Base-by-base conservation (phyloP, 129 eudicot species). In the Artemisia argyi region DNA sequence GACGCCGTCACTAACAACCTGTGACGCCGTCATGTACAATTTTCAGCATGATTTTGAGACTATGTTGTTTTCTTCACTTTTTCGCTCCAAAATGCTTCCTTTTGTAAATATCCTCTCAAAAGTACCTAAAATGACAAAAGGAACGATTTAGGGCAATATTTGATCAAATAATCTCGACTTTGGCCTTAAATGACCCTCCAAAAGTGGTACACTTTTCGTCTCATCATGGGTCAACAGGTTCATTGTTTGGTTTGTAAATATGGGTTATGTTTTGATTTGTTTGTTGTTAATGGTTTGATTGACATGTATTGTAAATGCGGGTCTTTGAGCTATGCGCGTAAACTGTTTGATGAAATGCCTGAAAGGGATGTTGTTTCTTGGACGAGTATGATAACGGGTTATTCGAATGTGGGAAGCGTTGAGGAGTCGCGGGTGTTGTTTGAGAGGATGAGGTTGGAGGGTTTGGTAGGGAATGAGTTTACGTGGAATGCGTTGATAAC, bases 241-340 rank as follows among this genome's bases (percentile, higher is more conserved):
- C 97, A 91, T 77, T 81, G 78, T 68, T 20, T 65, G 84, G 64
- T 77, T 11, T 61, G 15, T 17, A 80, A 69, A 48, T 26, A 72
- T 68, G 97, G 89, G n/a, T 70, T 83, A 11, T 78, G 73, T 15
- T 58, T 55, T 57, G 88, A 83, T 60, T 72, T 75, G 28, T 56
- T 57, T 11, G 78, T 79, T 67, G 83, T 82, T 18, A 91, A 88
- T 64, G 74, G 76, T 54, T 80, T 91, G 83, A 75, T 91, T 32
- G 97, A 88, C 58, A 79, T 83, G 88, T 88, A 91, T 8, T 74
- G 85, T 63, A 91, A 91, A 66, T 91, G 97, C 67, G 83, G 83
- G 5, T 22, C 48, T 10, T 3, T 80, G 7, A 3, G 8, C 11
- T 66, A 75, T 69, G 95, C 88, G 3, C 87, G 90, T 30, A 50